Evolutionary conservation across 805 yeast species (phyloP), one percentile per base, ranked within the genome.

Genomic region (Kodamaea fukazawae): DNA sequence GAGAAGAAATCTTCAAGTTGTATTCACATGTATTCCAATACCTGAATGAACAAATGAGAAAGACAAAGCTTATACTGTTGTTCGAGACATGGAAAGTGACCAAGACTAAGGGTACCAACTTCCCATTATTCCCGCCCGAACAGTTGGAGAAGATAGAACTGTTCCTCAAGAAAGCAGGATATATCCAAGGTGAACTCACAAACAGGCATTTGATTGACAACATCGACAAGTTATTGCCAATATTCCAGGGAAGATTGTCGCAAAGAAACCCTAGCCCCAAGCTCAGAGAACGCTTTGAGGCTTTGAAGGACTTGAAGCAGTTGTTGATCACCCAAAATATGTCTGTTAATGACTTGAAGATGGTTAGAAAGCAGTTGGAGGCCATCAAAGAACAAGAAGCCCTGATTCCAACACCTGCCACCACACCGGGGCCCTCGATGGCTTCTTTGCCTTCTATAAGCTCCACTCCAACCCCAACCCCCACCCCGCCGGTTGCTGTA

Each of bases 21-120:
- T 91, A 84, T 61, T 80, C 85, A 17, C 80, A 78, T 46, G 82
- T 89, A 2, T 93, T 86, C 57, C 74, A 86, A n/a, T 65, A 83
- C 40, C 91, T 86, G 29, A 83, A 80, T 52, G 95, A 87, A 50
- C 62, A 71, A n/a, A 76, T 82, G 11, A 74, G 98, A 48, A 70
- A 74, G 36, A 49, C 51, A 20, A 86, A 84, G 58, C 66, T 93
- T 59, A 80, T 80, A 41, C 83, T 81, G 47, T 65, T 93, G 46
- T 91, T 86, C 63, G 81, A 81, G 56, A 86, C 96, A 12, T 93
- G 99, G 99, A 82, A 85, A 58, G 64, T 63, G 33, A 78, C 90
- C 23, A 79, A 75, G 36, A 67, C 79, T 2, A 70, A 76, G 30
- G 69, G 67, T 11, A 73, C 83, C n/a, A 79, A 79, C 6, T 55